A percentile compares a stretch with the other conserved stretches of the same genome.
These are phyloP conservation scores for Aspergillus sp. DNA, from an alignment of 2,329 filamentous ascomycete species.

Conservation along the genomic window DNA sequence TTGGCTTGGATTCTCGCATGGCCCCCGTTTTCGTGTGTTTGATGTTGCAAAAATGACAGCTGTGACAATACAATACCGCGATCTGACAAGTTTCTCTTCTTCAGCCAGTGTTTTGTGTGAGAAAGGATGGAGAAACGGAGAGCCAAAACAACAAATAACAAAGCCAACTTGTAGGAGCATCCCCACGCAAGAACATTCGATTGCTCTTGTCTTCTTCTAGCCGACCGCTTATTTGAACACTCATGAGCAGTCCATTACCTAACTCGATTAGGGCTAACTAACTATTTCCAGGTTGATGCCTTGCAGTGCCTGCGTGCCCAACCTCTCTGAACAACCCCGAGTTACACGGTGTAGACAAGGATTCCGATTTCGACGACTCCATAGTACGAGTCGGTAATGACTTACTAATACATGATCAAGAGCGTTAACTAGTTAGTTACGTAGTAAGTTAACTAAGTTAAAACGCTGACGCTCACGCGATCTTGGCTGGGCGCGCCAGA, in stretches of 20 bases:
- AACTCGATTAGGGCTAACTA: not conserved
- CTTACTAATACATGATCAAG: not conserved
- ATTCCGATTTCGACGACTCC: no score
- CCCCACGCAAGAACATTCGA: slow-evolving; percentile 1
- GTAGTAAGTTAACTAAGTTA: no score
- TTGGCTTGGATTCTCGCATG: not conserved
- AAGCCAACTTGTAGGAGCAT: not conserved
- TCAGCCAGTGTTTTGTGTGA: not conserved
- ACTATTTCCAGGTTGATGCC: not conserved
- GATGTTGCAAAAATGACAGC: no score
- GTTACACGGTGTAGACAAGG: no score
- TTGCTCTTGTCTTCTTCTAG: not conserved
- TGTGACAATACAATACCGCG: not conserved
- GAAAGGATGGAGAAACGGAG: not conserved
- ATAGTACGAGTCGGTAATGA: not conserved
- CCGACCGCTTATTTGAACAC: not conserved
- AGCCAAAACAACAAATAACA: not conserved
- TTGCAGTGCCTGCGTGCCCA: not conserved
- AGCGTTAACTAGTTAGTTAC: not conserved
- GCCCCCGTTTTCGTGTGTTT: not conserved
- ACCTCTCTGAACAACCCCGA: not conserved
- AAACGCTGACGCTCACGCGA: not conserved
- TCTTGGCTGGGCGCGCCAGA: no score
- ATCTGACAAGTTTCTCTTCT: not conserved
- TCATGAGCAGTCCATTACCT: not conserved